Evolutionary conservation across 2,329 filamentous ascomycete species (phyloP), one percentile per base, ranked within the genome.

Genomic region (Bipolaris cookei): DNA sequence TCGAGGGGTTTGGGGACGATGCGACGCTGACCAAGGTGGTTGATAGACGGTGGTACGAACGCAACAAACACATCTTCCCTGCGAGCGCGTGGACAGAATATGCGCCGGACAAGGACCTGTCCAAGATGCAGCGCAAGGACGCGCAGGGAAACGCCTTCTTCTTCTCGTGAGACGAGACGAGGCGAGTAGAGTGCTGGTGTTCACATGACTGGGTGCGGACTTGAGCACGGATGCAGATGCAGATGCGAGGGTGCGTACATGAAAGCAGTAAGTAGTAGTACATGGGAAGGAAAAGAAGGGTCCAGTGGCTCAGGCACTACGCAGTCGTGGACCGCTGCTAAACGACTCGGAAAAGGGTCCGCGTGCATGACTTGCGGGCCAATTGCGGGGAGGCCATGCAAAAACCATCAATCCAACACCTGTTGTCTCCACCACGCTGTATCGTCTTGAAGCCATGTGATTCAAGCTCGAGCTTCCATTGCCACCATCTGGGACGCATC

Each of bases 41-140:
- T 3, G 94, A 99, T 79, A 85, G 95, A 58, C 83, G 95, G 58
- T 99, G 95, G 95, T 99, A 97, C 75, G 92, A 97, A 80, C 86
- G 88, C 71, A 97, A 98, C 76, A 99, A 98, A 78, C 95, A 99
- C 77, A 98, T 99, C 56, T 99, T 94, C 75, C 95, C 95, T 0
- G 94, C 94, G 18, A 98, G 91, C 73, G 85, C 94, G 44, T 99
- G 95, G 95, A 91, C 93, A 68, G 90, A 96, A 62, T 99, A 96
- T 75, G 93, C 97, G 65, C 90, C 92, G 0, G 91, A 91, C 59
- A 91, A 90, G 76, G 90, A 97, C 69, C 96, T 96, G 79, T 84
- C 86, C 70, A 84, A 82, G 63, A 87, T 91, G 65, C 85, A 93
- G 37, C 86, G 91, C 67, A 90, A 92, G 70, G 95, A 99, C 78